Evolutionary conservation across 2,329 filamentous ascomycete genomes (phyloP).

Genomic region (Pseudophaeomoniella oleicola): DNA sequence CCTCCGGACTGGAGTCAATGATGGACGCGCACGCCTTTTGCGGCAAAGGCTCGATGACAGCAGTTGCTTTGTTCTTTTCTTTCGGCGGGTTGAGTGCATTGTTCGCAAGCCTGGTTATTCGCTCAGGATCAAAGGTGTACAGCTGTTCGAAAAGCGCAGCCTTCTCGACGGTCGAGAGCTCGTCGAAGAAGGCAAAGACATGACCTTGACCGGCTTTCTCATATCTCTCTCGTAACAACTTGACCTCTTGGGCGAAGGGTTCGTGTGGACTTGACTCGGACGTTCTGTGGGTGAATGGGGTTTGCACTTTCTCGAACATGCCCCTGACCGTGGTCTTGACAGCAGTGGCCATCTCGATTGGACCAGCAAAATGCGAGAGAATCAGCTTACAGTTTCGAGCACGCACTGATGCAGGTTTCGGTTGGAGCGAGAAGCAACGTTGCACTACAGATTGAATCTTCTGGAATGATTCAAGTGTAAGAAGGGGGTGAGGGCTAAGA

Average conservation of each 20-base stretch:
- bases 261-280: constrained; percentile 24
- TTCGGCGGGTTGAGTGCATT: constrained; percentile 67
- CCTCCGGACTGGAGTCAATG: constrained; percentile 66
- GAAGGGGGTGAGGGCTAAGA: too few relatives aligned
- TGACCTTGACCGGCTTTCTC: constrained; percentile 62
- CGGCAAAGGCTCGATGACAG: constrained; percentile 71
- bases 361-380: too few relatives aligned
- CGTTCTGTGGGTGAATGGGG: constrained; percentile 7
- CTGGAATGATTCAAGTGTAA: too few relatives aligned
- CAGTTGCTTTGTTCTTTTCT: constrained; percentile 34
- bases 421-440: too few relatives aligned
- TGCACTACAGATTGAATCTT: too few relatives aligned
- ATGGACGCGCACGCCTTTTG: constrained; percentile 77
- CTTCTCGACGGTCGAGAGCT: constrained; percentile 59
- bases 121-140: constrained; percentile 61
- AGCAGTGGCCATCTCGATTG: constrained; percentile 24
- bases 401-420: too few relatives aligned
- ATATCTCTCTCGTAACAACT: constrained; percentile 58
- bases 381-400: too few relatives aligned
- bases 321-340: constrained; percentile 32
- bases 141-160: constrained; percentile 69
- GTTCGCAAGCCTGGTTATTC: constrained; percentile 78
- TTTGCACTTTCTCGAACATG: constrained; percentile 29
- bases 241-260: constrained; percentile 51
- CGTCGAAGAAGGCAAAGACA: constrained; percentile 77